Base-by-base conservation (phyloP, 148 eudicot species). In the Cornus kousa region DNA sequence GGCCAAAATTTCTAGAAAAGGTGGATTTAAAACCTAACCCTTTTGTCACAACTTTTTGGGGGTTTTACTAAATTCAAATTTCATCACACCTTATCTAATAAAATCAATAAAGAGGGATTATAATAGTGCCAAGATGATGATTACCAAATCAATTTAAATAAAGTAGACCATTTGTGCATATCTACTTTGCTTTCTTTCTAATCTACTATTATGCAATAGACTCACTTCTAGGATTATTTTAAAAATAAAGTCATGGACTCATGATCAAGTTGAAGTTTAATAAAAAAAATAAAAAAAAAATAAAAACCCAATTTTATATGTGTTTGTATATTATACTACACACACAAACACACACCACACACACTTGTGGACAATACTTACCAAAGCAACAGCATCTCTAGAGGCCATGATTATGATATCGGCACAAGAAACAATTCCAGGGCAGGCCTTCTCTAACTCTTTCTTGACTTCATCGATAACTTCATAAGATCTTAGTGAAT, bases 371-470 rank as follows among this genome's bases (percentile, higher is more conserved):
- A 20, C 7, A 62, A 8, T 1, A 55, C 31, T 73, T 82, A 95
- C 98, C 93, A 95, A 74, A 23, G 86, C 85, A 79, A 90, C 93
- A 3, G 99, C 99, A 80, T 95, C 99, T 83, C 99, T 85, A 16
- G 99, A 79, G 66, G 98, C 97, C 95, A 95, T 90, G 86, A 90
- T 62, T n/a, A 95, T 46, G 23, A 95, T 88, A 76, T 95, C 99
- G 7, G 99, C 97, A 81, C 99, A 95, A 43, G 99, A 95, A 55
- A 95, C 99, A 70, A 88, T 78, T 13, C 74, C 82, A 0, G 98
- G 97, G 70, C 99, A 95, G 3, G 78, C 82, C 28, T 37, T 64
- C 79, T 95, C 99, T 8, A 95, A 68, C 17, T 92, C 97, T 37
- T 80, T 83, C 80, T 93, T 95, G 8, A 78, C 80, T 77, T 93